Evolutionary conservation across 345 rosid genomes (phyloP).

Genomic region (Toxicodendron radicans): DNA sequence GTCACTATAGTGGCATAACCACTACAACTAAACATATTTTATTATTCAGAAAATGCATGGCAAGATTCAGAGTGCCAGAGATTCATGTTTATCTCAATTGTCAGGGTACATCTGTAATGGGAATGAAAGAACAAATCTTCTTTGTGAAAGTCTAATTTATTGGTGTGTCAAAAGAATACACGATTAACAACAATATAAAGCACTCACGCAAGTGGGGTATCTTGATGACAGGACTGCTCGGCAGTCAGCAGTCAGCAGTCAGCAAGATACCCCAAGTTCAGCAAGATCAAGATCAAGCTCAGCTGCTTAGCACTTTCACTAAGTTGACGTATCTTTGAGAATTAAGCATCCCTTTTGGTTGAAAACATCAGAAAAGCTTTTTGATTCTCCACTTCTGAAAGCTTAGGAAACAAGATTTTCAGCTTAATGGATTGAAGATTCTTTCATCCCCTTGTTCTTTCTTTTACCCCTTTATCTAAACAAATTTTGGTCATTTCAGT

Average conservation of each 20-base stretch:
- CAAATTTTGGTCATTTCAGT: too few relatives aligned
- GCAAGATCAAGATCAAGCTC: background rate
- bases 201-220: background rate
- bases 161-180: background rate
- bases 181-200: background rate
- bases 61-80: background rate
- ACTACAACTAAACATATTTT: background rate
- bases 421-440: too few relatives aligned
- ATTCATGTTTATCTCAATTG: constrained; percentile 1
- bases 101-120: background rate
- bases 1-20: background rate
- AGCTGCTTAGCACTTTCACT: background rate
- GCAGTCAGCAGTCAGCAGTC: too few relatives aligned
- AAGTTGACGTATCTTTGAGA: background rate
- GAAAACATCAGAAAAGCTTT: background rate
- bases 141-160: background rate
- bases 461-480: too few relatives aligned
- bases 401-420: too few relatives aligned
- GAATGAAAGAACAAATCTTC: background rate
- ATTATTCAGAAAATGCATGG: background rate
- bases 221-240: background rate
- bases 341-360: background rate
- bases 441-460: too few relatives aligned
- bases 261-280: background rate
- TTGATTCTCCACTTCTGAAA: background rate